Evolutionary conservation across 805 yeast species (phyloP).

Genomic region (Debaryomyces tyrocola): DNA sequence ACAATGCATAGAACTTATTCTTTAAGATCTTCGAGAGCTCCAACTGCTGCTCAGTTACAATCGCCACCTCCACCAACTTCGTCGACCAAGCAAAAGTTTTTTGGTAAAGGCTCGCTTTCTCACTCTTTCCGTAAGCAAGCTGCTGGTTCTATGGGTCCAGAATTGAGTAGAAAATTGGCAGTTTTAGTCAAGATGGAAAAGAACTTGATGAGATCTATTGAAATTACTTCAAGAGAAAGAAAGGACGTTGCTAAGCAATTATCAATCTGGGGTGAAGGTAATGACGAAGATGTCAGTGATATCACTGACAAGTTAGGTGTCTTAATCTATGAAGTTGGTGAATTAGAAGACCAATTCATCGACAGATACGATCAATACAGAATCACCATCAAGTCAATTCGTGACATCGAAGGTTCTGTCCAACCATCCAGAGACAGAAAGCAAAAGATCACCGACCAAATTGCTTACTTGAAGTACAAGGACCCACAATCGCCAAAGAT

Average conservation of each 20-base stretch:
- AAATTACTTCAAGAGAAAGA: slow-evolving; percentile 90
- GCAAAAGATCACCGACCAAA: slow-evolving; percentile 95
- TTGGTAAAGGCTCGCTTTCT: slow-evolving; percentile 72
- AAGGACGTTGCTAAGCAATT: slow-evolving; percentile 96
- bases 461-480: slow-evolving; percentile 96
- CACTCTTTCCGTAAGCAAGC: slow-evolving; percentile 74
- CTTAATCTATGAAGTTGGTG: slow-evolving; percentile 92
- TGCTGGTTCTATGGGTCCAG: slow-evolving; percentile 94
- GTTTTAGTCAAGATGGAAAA: slow-evolving; percentile 95
- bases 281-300: slow-evolving; percentile 95
- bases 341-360: slow-evolving; percentile 95
- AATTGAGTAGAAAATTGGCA: slow-evolving; percentile 86
- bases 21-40: slow-evolving; percentile 74
- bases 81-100: slow-evolving; percentile 68
- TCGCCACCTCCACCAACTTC: slow-evolving; percentile 83
- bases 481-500: slow-evolving; percentile 98
- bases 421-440: slow-evolving; percentile 98
- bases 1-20: slow-evolving; percentile 85
- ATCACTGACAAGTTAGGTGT: slow-evolving; percentile 98
- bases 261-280: slow-evolving; percentile 96
- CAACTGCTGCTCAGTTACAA: slow-evolving; percentile 78
- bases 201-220: slow-evolving; percentile 91
- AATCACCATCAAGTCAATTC: slow-evolving; percentile 87
- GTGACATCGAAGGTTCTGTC: slow-evolving; percentile 96
- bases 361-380: slow-evolving; percentile 98